Evolutionary conservation across 805 yeast species (phyloP), one percentile per base, ranked within the genome.

Genomic region (Saccharomycopsis selenospora): DNA sequence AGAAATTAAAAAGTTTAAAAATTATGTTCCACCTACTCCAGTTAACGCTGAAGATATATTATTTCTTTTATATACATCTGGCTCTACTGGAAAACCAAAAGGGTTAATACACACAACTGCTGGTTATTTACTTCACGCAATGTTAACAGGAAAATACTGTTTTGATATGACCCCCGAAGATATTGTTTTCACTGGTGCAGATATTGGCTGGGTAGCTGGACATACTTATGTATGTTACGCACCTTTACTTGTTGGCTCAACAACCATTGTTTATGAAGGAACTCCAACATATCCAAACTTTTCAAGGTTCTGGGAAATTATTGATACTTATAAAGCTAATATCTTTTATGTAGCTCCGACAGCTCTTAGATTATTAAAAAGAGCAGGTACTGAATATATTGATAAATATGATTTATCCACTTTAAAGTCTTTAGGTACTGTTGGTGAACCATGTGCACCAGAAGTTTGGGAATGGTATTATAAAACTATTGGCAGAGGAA

Each of bases 191-290:
- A 84, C 91, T 17, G 91, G 91, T 27, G 95, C 91, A 62, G 95
- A 85, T 67, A 83, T 85, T 46, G 95, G 95, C 60, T 85, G 95
- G 95, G 82, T 85, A 59, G 85, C 95, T 5, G 95, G 95, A 51
- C 95, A 85, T 67, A 75, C 91, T 13, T 85, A 85, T 59, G 87
- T 79, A 18, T 77, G 84, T 40, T 85, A 85, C 63, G 95, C 93
- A 49, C 93, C 95, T 36, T 71, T 85, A 61, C 63, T 75, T 24
- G 71, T 76, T 57, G 95, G 95, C 63, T 79, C 83, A 50, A 79
- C 95, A 24, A 78, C 91, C 20, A 75, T 85, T 42, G 84, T 85
- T 30, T 85, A 82, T 60, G 95, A 85, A 69, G 89, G 90, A 56
- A 85, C 95, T n/a, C 95, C 95, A 36, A 85, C 88, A 22, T 84